A percentile compares a stretch with the other conserved stretches of the same genome.
Conservation (phyloP, 257 asterid genomes). For the Coffea eugenioides region DNA sequence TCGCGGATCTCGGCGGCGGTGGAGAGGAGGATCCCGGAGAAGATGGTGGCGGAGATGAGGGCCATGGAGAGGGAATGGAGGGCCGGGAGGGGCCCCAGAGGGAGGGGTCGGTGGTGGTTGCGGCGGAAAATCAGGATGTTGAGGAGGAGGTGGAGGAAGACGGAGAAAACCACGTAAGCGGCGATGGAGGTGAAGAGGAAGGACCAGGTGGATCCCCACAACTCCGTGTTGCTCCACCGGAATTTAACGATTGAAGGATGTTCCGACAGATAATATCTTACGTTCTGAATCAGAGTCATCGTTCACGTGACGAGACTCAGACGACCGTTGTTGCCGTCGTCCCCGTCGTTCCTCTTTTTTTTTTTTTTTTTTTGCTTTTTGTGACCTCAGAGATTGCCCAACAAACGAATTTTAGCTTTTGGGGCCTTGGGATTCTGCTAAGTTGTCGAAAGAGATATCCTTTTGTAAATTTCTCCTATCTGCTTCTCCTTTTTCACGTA, state of each 20-base stretch:
- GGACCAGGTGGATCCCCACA: conserved; percentile 83
- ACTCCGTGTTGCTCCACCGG: conserved; percentile 72
- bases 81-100: conserved; percentile 77
- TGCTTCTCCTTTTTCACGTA: not conserved
- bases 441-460: not conserved
- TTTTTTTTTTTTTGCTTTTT: too few species aligned
- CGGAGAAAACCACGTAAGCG: conserved; percentile 48
- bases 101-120: conserved; percentile 33
- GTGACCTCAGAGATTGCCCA: not conserved
- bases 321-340: not conserved
- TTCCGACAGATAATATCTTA: conserved; percentile 63
- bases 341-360: not conserved
- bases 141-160: conserved; percentile 47
- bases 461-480: too few species aligned
- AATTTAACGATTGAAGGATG: conserved; percentile 74
- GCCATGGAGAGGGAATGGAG: conserved; percentile 76
- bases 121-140: conserved; percentile 54
- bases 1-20: conserved; percentile 82
- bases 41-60: conserved; percentile 61
- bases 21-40: conserved; percentile 74
- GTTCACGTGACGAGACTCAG: conserved; percentile 19
- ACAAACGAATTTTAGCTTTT: too few species aligned
- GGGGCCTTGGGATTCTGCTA: not conserved
- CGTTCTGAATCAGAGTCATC: conserved; percentile 22
- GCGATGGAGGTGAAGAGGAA: conserved; percentile 66